Evolutionary conservation across 2,329 filamentous ascomycete species (phyloP), one percentile per base, ranked within the genome.

Genomic region (Colletotrichum orbiculare): DNA sequence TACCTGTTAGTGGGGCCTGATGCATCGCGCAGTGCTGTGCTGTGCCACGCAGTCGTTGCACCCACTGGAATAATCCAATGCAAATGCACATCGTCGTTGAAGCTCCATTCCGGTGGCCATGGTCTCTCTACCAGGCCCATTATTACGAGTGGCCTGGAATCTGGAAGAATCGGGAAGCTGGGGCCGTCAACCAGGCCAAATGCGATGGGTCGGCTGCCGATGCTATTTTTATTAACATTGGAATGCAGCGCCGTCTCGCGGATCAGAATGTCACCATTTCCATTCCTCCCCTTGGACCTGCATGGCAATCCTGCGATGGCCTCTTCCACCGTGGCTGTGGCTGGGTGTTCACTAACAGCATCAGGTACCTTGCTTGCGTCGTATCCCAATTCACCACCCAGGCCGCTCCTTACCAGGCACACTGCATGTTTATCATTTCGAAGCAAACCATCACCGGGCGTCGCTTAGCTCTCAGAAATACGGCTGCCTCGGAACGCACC

Each of bases 71-170:
- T 37, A 6, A 38, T 58, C n/a, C 33, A 15, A 12, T 34, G 25
- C 9, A 48, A 33, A 41, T 10, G 38, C 38, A 9, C 38, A 13
- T 10, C 43, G 15, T 33, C 43, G 43, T 9, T 6, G 43, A 13
- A 15, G 11, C 42, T 45, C n/a, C 33, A 41, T 38, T 11, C 41
- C 38, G 38, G n/a, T 37, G n/a, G 10, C 11, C 34, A 8, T 42
- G n/a, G n/a, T 38, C 39, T 17, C 35, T 34, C 34, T n/a, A 33
- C 8, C 25, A 25, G 56, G 34, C 25, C 57, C 57, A 42, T 61
- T 53, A 66, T 66, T 63, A 63, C 59, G 63, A 66, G 63, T 47
- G 37, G 41, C 63, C 47, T 62, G 38, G 42, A 53, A 38, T 65
- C 52, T n/a, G 34, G 55, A 56, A 65, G 47, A 65, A 53, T 53